phyloP scores from a whole-genome alignment of 768 basidiomycete genomes.

The Auricularia sp. region DNA sequence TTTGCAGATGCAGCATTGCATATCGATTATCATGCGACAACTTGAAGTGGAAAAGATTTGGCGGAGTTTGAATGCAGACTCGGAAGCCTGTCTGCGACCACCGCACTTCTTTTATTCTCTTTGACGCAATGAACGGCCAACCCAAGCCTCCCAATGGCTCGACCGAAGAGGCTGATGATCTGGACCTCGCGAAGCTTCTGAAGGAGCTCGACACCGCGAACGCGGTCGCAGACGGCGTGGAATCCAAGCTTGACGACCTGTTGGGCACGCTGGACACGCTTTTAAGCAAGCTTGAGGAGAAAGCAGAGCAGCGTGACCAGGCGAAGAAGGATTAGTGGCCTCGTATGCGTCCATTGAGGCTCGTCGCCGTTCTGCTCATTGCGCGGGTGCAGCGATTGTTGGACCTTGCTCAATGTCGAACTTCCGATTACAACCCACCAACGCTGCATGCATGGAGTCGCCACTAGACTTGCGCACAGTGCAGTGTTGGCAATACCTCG shows the following conservation, averaged over 20 bases:
- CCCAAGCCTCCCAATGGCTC: not conserved
- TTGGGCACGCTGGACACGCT: not conserved
- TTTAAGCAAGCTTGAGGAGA: not conserved
- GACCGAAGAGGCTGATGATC: not conserved
- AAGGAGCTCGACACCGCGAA: not conserved
- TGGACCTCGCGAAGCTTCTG: not conserved
- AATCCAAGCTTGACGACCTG: not conserved
- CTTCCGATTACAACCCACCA: too few species aligned
- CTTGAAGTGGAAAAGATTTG: not conserved
- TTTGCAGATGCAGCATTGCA: too few species aligned
- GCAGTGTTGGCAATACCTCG: too few species aligned
- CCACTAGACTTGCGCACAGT: too few species aligned
- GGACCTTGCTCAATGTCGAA: too few species aligned
- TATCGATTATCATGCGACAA: too few species aligned
- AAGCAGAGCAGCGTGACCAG: not conserved
- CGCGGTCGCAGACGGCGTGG: not conserved
- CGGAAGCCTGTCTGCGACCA: not conserved
- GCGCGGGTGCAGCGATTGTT: not conserved
- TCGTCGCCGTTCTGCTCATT: not conserved
- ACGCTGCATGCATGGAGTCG: too few species aligned
- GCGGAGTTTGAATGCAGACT: not conserved
- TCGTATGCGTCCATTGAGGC: not conserved
- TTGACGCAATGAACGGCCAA: not conserved
- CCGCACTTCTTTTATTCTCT: not conserved
- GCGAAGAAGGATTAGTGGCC: not conserved